Percentiles rank a stretch among this genome's conserved stretches.
phyloP scores from a whole-genome alignment of 2,329 filamentous ascomycete species.

The Ampelomyces quisqualis region DNA sequence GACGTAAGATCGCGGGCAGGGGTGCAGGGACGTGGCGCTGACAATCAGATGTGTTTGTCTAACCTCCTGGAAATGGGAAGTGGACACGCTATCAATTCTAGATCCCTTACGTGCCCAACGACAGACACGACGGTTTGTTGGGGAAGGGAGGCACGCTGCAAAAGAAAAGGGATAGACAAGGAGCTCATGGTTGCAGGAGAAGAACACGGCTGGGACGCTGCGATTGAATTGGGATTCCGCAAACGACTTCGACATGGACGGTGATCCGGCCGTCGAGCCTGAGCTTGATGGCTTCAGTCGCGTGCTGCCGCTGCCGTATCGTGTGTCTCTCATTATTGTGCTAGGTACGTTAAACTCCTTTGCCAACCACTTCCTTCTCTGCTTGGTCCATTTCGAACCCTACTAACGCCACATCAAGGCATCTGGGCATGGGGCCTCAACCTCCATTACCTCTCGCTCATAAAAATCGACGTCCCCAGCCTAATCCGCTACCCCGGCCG shows the following conservation, averaged over 20 bases:
- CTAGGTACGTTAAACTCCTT: constrained; percentile 60
- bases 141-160: not conserved
- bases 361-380: not conserved
- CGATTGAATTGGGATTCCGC: constrained; percentile 18
- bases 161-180: constrained; percentile 7
- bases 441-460: constrained; percentile 77
- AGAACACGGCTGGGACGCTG: constrained; percentile 23
- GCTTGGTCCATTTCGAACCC: not conserved
- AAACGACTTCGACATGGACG: constrained; percentile 59
- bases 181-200: constrained; percentile 20
- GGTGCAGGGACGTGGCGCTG: constrained; percentile 6
- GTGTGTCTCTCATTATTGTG: constrained; percentile 81
- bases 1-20: constrained; percentile 14
- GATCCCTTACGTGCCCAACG: constrained; percentile 19
- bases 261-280: constrained; percentile 67
- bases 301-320: constrained; percentile 83
- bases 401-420: constrained; percentile 52
- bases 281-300: constrained; percentile 82
- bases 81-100: constrained; percentile 32
- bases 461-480: constrained; percentile 82
- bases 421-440: constrained; percentile 96
- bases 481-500: constrained; percentile 84
- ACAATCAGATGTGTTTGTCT: constrained; percentile 13
- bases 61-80: constrained; percentile 25
- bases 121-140: not conserved